Evolutionary conservation across 2,329 filamentous ascomycete genomes (phyloP).

Genomic region (Orbilia brochopaga): DNA sequence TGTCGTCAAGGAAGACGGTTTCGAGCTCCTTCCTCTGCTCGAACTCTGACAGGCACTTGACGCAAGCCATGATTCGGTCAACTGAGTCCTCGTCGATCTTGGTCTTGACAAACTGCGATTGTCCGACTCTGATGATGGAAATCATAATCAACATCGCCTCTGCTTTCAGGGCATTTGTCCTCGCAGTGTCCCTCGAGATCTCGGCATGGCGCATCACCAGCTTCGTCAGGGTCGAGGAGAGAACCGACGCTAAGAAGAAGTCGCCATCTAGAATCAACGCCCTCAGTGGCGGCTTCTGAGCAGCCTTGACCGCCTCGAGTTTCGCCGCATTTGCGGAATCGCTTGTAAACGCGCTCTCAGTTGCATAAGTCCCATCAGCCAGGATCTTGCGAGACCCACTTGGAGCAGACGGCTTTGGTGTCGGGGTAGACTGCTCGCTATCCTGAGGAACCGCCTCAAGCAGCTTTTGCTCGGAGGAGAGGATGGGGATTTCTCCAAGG

Average conservation of each 20-base stretch:
- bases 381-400: constrained; percentile 88
- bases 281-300: constrained; percentile 91
- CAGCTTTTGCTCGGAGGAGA: constrained; percentile 90
- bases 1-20: constrained; percentile 91
- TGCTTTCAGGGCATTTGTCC: constrained; percentile 90
- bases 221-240: constrained; percentile 96
- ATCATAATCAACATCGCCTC: constrained; percentile 99
- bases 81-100: constrained; percentile 97
- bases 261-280: constrained; percentile 96
- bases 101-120: constrained; percentile 98
- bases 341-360: constrained; percentile 92
- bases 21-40: constrained; percentile 87
- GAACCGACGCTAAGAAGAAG: constrained; percentile 91
- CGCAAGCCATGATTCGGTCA: constrained; percentile 98
- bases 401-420: constrained; percentile 75
- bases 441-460: constrained; percentile 77
- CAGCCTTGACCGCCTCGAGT: constrained; percentile 93
- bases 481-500: constrained; percentile 93
- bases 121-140: constrained; percentile 94
- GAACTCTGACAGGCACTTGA: constrained; percentile 89
- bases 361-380: constrained; percentile 96
- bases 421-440: constrained; percentile 72
- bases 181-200: constrained; percentile 81
- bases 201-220: constrained; percentile 97
- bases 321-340: constrained; percentile 87